phyloP scores from a whole-genome alignment of 108 stramenopile genomes.

The Fistulifera pelliculosa region DNA sequence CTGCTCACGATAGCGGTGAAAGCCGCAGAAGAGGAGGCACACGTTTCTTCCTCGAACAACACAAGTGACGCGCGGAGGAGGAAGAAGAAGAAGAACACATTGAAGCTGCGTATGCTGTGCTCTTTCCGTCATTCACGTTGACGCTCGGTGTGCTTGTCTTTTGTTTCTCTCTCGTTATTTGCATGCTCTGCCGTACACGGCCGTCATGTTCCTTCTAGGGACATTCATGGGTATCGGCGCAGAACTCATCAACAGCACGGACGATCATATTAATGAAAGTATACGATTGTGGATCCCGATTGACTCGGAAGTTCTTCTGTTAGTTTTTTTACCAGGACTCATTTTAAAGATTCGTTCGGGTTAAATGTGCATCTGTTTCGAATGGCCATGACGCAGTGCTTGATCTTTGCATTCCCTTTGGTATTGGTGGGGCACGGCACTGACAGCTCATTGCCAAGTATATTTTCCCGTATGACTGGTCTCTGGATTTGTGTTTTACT shows the following conservation, averaged over 20 bases:
- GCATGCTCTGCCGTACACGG: slow-evolving; percentile 5
- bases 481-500: slow-evolving; percentile 48
- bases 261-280: slow-evolving; percentile 4
- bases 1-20: too few species aligned
- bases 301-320: slow-evolving; percentile 61
- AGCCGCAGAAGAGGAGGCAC: too few species aligned
- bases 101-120: slow-evolving; percentile 37
- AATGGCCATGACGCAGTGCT: slow-evolving; percentile 32
- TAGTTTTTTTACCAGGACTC: slow-evolving; percentile 85
- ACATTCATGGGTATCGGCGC: slow-evolving; percentile 8
- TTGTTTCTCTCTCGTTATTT: slow-evolving; percentile 28
- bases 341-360: slow-evolving; percentile 72
- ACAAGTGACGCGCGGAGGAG: background rate
- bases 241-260: background rate
- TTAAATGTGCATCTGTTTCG: slow-evolving; percentile 64
- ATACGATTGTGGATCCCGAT: slow-evolving; percentile 45
- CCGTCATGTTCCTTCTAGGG: background rate
- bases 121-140: slow-evolving; percentile 43
- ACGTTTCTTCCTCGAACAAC: too few species aligned
- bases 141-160: slow-evolving; percentile 42
- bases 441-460: slow-evolving; percentile 57
- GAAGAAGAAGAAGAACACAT: slow-evolving; percentile 14
- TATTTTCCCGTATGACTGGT: slow-evolving; percentile 63
- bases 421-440: slow-evolving; percentile 51
- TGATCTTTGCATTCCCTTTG: slow-evolving; percentile 86